Conservation (phyloP, 23 red algal species). For the Pyropia haitanensis region DNA sequence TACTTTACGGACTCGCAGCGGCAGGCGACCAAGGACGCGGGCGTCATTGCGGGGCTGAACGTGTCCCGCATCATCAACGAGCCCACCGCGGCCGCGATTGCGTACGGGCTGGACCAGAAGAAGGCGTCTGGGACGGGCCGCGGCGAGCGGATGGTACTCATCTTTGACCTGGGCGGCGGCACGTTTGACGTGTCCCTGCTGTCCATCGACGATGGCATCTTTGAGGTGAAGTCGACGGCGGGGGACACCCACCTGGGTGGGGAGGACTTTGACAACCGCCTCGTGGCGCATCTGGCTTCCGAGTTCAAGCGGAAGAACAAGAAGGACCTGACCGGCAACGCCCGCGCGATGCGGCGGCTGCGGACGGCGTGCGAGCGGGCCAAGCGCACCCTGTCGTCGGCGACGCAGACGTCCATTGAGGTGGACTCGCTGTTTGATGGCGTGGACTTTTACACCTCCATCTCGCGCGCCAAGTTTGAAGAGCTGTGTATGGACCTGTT, state of each 20-base stretch:
- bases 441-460: constrained; percentile 32
- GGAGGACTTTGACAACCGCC: constrained; percentile 50
- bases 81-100: constrained; percentile 51
- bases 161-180: constrained; percentile 54
- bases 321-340: constrained; percentile 42
- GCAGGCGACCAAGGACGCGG: constrained; percentile 66
- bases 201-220: constrained; percentile 35
- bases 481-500: constrained; percentile 48
- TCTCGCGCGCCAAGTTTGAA: constrained; percentile 49
- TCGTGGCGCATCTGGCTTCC: constrained; percentile 19
- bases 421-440: constrained; percentile 44
- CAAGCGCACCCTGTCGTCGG: constrained; percentile 42
- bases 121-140: neutral
- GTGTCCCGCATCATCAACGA: constrained; percentile 62
- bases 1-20: constrained; percentile 57
- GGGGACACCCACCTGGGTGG: constrained; percentile 46
- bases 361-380: constrained; percentile 50
- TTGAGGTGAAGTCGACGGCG: constrained; percentile 30
- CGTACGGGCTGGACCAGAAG: constrained; percentile 50
- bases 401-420: constrained; percentile 38
- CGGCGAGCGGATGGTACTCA: constrained; percentile 19
- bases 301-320: constrained; percentile 57
- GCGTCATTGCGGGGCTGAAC: constrained; percentile 43
- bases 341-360: constrained; percentile 24
- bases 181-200: constrained; percentile 46